Conservation (phyloP, 371 early-diverging fungal genomes). For the Rhizopus delemar region DNA sequence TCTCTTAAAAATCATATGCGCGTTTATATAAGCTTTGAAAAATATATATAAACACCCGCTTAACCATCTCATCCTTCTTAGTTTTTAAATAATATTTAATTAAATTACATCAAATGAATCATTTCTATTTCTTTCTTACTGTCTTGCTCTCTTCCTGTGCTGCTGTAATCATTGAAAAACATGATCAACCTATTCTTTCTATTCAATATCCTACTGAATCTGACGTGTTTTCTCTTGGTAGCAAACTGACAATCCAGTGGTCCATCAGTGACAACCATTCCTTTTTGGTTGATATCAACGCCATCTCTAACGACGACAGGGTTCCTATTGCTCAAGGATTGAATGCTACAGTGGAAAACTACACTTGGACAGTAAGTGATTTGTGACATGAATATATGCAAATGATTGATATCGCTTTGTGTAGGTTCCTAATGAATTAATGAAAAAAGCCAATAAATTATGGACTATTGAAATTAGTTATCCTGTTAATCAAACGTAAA, state of each 20-base stretch:
- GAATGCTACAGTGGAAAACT: neutral
- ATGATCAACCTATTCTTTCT: neutral
- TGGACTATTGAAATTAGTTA: neutral
- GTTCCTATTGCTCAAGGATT: neutral
- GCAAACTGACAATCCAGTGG: neutral
- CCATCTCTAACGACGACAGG: neutral
- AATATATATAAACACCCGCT: too few relatives aligned
- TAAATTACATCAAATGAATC: neutral
- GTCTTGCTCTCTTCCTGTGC: neutral
- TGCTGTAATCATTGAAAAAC: neutral
- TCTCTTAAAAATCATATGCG: too few relatives aligned
- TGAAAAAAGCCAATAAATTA: neutral
- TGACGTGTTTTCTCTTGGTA: neutral
- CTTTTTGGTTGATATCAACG: neutral
- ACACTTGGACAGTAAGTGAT: neutral
- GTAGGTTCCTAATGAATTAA: constrained; percentile 2
- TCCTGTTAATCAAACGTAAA: constrained; percentile 1
- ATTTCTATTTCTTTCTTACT: neutral
- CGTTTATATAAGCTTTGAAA: too few relatives aligned
- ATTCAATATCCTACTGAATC: neutral
- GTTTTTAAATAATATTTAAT: too few relatives aligned
- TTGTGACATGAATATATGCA: too few relatives aligned
- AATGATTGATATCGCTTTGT: neutral
- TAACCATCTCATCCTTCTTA: too few relatives aligned
- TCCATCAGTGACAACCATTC: neutral